Evolutionary conservation across 2,329 filamentous ascomycete genomes (phyloP).

Genomic region (Fusarium sterilihyphosum): DNA sequence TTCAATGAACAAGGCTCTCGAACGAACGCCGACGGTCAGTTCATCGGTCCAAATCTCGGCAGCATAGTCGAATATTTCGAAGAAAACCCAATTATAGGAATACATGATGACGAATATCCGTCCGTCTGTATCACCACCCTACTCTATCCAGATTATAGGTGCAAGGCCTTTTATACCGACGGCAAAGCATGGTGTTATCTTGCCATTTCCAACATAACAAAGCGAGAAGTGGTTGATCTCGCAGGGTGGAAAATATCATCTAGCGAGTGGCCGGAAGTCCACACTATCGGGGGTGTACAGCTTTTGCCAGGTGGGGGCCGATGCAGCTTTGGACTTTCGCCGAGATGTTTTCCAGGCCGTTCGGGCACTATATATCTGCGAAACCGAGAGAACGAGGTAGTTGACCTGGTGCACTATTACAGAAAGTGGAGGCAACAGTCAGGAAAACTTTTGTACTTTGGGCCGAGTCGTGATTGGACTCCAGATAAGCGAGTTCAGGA

Average conservation of each 20-base stretch:
- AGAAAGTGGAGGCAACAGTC: background rate
- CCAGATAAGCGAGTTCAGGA: background rate
- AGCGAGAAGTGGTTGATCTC: background rate
- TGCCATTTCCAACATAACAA: background rate
- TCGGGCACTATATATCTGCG: background rate
- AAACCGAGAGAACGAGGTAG: background rate
- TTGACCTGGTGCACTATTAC: background rate
- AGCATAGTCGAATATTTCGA: background rate
- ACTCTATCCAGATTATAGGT: background rate
- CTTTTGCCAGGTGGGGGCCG: background rate
- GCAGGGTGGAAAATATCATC: background rate
- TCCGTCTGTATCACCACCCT: background rate
- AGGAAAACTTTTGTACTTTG: background rate
- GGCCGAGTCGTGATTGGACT: background rate
- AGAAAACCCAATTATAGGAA: too few species aligned
- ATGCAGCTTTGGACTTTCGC: background rate
- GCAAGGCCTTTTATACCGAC: too few species aligned
- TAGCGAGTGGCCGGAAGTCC: background rate
- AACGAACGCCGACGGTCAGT: background rate
- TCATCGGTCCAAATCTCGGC: background rate
- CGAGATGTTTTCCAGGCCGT: background rate
- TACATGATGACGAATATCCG: too few species aligned
- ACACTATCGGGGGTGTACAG: background rate
- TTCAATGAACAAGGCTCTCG: background rate
- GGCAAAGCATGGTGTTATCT: background rate